Evolutionary conservation across 2,329 filamentous ascomycete species (phyloP).

Genomic region (Hypoxylon sp.): DNA sequence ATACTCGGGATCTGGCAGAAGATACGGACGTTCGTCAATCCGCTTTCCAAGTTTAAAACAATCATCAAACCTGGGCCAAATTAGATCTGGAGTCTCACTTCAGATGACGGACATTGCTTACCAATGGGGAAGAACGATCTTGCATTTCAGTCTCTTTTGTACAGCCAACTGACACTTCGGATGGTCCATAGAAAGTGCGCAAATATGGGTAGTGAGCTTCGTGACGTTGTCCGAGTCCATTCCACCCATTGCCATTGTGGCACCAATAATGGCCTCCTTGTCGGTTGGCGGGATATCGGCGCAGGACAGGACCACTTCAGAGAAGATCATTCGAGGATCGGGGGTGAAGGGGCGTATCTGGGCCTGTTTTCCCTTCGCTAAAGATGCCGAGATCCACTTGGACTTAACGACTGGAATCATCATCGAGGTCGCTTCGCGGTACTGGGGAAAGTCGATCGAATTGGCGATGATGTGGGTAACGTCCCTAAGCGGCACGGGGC

Average conservation of each 20-base stretch:
- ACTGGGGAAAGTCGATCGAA: constrained; percentile 93
- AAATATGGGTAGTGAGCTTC: constrained; percentile 87
- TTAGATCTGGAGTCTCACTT: constrained; percentile 44
- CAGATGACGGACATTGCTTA: constrained; percentile 58
- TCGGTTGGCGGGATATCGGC: constrained; percentile 88
- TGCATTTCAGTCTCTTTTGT: constrained; percentile 77
- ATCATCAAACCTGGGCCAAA: constrained; percentile 85
- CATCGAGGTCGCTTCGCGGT: constrained; percentile 78
- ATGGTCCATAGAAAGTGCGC: constrained; percentile 82
- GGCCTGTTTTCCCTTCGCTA: constrained; percentile 78
- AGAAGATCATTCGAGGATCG: constrained; percentile 91
- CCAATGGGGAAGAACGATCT: constrained; percentile 95
- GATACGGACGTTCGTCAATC: constrained; percentile 90
- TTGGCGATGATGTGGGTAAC: constrained; percentile 74
- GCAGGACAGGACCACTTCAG: constrained; percentile 84
- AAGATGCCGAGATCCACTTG: constrained; percentile 81
- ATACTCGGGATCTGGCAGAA: constrained; percentile 87
- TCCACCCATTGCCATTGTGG: constrained; percentile 90
- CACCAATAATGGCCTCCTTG: constrained; percentile 92
- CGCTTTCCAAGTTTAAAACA: constrained; percentile 93
- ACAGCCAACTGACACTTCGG: constrained; percentile 76
- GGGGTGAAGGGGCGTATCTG: constrained; percentile 90
- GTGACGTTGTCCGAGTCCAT: constrained; percentile 80
- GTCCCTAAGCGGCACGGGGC: constrained; percentile 55
- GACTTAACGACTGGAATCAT: constrained; percentile 89